These are phyloP conservation scores for Verticillium nubilum DNA, from an alignment of 2,329 filamentous ascomycete species.

Conservation along the genomic window DNA sequence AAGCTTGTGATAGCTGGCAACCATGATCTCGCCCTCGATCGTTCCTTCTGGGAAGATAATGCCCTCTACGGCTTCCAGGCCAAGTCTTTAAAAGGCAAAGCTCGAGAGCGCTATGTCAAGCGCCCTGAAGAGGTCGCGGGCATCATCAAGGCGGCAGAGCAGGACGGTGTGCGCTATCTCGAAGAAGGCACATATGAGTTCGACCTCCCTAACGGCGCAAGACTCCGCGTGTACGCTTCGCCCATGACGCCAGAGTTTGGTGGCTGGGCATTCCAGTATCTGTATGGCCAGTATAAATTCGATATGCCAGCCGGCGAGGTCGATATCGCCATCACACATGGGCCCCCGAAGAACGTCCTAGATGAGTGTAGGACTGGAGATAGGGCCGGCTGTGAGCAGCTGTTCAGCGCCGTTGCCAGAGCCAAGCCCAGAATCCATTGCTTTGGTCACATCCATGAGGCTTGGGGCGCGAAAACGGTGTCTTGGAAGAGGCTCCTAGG, in stretches of 20 bases:
- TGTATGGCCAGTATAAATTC: constrained; percentile 19
- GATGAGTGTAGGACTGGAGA: constrained; percentile 25
- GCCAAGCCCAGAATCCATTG: constrained; percentile 27
- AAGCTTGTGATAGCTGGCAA: constrained; percentile 48
- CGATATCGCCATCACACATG: constrained; percentile 28
- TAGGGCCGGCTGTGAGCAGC: constrained; percentile 21
- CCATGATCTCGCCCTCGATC: constrained; percentile 41
- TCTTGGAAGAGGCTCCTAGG: constrained; percentile 33
- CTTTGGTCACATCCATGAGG: constrained; percentile 27
- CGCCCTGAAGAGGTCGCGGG: constrained; percentile 24
- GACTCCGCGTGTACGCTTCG: constrained; percentile 37
- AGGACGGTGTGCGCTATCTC: constrained; percentile 19
- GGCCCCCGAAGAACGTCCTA: constrained; percentile 32
- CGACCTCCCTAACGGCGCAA: constrained; percentile 31
- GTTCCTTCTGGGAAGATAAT: neutral
- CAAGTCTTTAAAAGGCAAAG: neutral
- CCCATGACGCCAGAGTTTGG: constrained; percentile 34
- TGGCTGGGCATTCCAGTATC: constrained; percentile 40
- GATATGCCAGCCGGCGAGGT: constrained; percentile 13
- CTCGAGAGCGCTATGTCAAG: constrained; percentile 27
- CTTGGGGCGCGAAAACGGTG: constrained; percentile 36
- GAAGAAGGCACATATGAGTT: constrained; percentile 36
- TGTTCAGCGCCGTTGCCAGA: constrained; percentile 22
- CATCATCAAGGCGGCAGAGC: constrained; percentile 19
- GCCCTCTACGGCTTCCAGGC: neutral